Evolutionary conservation across 495 filamentous ascomycete species (phyloP), one percentile per base, ranked within the genome.

Genomic region (Penicillium chermesinum): DNA sequence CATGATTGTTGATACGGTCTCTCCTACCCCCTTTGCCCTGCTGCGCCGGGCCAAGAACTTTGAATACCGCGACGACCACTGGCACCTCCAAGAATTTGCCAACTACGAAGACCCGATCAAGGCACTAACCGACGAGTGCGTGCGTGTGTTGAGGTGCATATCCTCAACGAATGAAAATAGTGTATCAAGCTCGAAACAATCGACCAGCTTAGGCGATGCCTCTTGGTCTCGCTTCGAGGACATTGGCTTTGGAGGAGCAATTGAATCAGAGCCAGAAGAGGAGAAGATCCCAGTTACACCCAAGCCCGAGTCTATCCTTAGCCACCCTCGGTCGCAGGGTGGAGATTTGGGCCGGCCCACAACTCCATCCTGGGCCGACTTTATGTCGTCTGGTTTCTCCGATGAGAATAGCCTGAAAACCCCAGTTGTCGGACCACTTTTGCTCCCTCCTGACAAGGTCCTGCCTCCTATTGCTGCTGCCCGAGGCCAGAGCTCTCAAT

Each of bases 221-320:
- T 89, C 89, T 4, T 98, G 93, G 93, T 96, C 93, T 22, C 80
- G 88, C 40, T 98, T 98, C 58, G 88, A 96, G 61, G 93, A 97
- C 65, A 80, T 96, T 55, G 93, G 93, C 2, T 98, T 98, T 52
- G 80, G 87, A 7, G 85, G 82, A 44, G 61, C 86, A 0, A 74
- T 89, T n/a, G 85, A 87, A 30, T 76, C 82, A 7, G 81, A 85
- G 10, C 68, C 80, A 30, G 82, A 85, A n/a, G 84, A 85, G 12
- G 82, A 84, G 20, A 70, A 64, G 7, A 44, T 50, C 2, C 54
- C 55, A 21, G 57, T 65, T 35, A 62, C 67, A 32, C 72, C 75
- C 1, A 54, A 49, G 37, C 52, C 34, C 17, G 60, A 62, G 12
- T 53, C 61, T 44, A 52, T 58, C 0, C 48, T 52, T 18, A 59